Percentiles rank a stretch among this genome's conserved stretches.
These are phyloP conservation scores for Talaromyces islandicus DNA, from an alignment of 2,329 filamentous ascomycete genomes.

Conservation along the genomic window DNA sequence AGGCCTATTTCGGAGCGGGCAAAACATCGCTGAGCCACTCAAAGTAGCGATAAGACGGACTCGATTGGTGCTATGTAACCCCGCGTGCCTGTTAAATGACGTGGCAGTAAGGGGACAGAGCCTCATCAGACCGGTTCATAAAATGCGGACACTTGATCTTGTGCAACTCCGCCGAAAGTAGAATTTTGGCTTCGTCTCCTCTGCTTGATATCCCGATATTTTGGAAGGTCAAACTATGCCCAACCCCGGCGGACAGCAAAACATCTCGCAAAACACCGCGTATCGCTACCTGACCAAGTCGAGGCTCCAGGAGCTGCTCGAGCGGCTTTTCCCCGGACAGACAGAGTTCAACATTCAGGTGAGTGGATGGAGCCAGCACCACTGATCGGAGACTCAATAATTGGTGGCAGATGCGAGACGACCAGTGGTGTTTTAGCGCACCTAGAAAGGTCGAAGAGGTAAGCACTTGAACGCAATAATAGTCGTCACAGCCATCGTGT, in stretches of 20 bases:
- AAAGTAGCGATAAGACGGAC: background rate
- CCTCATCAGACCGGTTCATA: background rate
- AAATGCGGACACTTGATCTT: background rate
- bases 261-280: constrained; percentile 12
- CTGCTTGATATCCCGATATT: background rate
- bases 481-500: background rate
- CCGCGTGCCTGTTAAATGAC: background rate
- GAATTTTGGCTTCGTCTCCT: background rate
- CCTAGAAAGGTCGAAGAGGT: constrained; percentile 11
- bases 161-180: background rate
- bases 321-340: constrained; percentile 15
- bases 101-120: background rate
- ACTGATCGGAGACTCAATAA: background rate
- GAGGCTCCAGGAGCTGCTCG: constrained; percentile 16
- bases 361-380: constrained; percentile 2
- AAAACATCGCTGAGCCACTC: background rate
- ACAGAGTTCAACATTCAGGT: constrained; percentile 17
- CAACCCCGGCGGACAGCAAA: background rate
- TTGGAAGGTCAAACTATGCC: constrained; percentile 2
- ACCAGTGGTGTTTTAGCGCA: constrained; percentile 11
- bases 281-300: constrained; percentile 13
- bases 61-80: background rate
- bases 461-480: background rate
- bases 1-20: background rate
- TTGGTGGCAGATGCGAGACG: constrained; percentile 6